Evolutionary conservation across 257 asterid genomes (phyloP).

Genomic region (Scutellaria minor): DNA sequence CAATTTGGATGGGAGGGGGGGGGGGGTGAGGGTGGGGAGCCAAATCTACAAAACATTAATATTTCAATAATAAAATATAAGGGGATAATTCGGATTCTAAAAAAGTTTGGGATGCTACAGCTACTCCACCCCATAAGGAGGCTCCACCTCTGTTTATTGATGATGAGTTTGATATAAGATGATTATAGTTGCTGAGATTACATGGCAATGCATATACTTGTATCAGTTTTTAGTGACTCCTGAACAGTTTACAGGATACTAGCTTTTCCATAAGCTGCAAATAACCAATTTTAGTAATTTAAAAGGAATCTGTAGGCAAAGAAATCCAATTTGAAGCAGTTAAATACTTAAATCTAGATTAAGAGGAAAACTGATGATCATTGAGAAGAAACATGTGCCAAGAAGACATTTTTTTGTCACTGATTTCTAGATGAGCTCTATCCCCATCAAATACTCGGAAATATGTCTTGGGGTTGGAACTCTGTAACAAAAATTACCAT

Average conservation of each 20-base stretch:
- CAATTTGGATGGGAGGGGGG: not conserved
- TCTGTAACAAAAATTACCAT: not conserved
- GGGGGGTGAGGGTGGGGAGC: no score
- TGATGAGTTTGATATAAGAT: not conserved
- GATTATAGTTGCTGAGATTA: not conserved
- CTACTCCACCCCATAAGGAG: no score
- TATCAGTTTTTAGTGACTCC: not conserved
- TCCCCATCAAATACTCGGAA: not conserved
- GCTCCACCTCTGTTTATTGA: not conserved
- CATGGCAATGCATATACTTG: conserved; percentile 1
- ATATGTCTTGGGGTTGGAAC: not conserved
- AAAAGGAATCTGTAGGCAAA: not conserved
- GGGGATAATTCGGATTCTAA: no score
- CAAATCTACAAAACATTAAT: no score
- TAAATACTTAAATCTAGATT: not conserved
- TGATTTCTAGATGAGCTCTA: not conserved
- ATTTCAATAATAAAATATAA: no score
- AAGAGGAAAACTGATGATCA: not conserved
- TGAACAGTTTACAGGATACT: not conserved
- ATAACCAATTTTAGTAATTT: not conserved
- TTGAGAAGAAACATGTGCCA: not conserved
- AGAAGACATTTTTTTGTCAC: not conserved
- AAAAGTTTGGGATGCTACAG: no score
- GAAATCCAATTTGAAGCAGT: conserved; percentile 8
- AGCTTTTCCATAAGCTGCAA: not conserved